Base-by-base conservation (phyloP, 1,139 yeast genomes). In the Pichia sp. region DNA sequence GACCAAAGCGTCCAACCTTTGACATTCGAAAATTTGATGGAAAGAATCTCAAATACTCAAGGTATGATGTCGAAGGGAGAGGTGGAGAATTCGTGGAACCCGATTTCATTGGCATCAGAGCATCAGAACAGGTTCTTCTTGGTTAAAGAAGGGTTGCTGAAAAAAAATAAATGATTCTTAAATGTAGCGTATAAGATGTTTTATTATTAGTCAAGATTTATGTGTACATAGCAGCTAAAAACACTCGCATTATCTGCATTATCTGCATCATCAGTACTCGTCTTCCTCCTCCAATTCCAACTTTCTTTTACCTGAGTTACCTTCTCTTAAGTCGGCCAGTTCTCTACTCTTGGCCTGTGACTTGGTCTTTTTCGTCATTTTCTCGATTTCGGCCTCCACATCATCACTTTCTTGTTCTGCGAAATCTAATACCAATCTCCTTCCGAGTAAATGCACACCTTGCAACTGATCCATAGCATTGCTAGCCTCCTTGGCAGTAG, bases 371-470 rank as follows among this genome's bases (percentile, higher is more conserved):
- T 78, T 80, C 16, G 96, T 92, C 96, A 92, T 87, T 69, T 84
- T 82, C 49, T 84, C 90, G 61, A 93, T 90, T 70, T 92, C 97
- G 51, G 82, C 93, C 68, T 93, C 98, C 13, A 90, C 96, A 69
- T 88, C 82, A 46, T 76, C 85, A 42, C 93, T 80, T 54, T 86
- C 96, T 58, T 80, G 82, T 66, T 90, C 87, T 16, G 99, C 99
- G 65, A 80, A 90, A 70, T 93, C 96, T 85, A 95, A 84, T n/a
- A 93, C 97, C 63, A 93, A 76, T 62, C 97, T 81, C 75, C 99
- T 85, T 46, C 99, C 99, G 54, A 93, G 80, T 72, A 93, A 86
- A 79, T 93, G 99, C 2, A 95, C 97, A 58, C 99, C 99, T 70
- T 86, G 88, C 61, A 93, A 79, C 68, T 92, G 95, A 64, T 85